Evolutionary conservation across 2,329 filamentous ascomycete species (phyloP).

Genomic region (Tolypocladium guangdongense): DNA sequence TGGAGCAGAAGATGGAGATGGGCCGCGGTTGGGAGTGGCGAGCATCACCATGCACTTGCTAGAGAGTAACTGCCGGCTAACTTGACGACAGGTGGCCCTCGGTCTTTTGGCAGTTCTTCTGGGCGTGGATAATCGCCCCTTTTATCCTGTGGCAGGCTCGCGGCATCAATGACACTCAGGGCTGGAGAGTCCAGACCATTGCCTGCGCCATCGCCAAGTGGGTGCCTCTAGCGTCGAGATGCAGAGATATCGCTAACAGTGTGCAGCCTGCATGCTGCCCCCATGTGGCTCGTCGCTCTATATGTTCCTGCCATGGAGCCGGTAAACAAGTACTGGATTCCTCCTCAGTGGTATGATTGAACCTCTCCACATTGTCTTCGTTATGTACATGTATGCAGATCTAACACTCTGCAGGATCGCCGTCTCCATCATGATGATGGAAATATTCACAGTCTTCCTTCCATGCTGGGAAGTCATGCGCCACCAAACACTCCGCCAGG

Average conservation of each 20-base stretch:
- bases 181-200: slow-evolving; percentile 53
- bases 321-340: slow-evolving; percentile 42
- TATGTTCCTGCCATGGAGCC: slow-evolving; percentile 35
- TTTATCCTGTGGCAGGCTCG: slow-evolving; percentile 48
- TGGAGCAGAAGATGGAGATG: slow-evolving; percentile 33
- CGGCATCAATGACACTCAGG: slow-evolving; percentile 50
- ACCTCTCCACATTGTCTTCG: slow-evolving; percentile 34
- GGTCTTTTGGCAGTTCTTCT: slow-evolving; percentile 49
- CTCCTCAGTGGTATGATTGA: slow-evolving; percentile 46
- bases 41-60: background rate
- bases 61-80: background rate
- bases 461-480: slow-evolving; percentile 48
- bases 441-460: slow-evolving; percentile 50
- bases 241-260: background rate
- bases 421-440: slow-evolving; percentile 48
- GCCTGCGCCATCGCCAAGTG: slow-evolving; percentile 32
- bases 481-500: slow-evolving; percentile 26
- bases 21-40: slow-evolving; percentile 53
- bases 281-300: slow-evolving; percentile 52
- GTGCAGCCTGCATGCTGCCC: slow-evolving; percentile 46
- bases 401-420: slow-evolving; percentile 20
- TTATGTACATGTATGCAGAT: background rate
- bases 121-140: slow-evolving; percentile 50
- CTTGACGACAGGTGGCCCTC: slow-evolving; percentile 37
- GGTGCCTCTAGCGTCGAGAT: slow-evolving; percentile 5